Evolutionary conservation across 805 yeast species (phyloP).

Genomic region (Cyberlindnera veronae): DNA sequence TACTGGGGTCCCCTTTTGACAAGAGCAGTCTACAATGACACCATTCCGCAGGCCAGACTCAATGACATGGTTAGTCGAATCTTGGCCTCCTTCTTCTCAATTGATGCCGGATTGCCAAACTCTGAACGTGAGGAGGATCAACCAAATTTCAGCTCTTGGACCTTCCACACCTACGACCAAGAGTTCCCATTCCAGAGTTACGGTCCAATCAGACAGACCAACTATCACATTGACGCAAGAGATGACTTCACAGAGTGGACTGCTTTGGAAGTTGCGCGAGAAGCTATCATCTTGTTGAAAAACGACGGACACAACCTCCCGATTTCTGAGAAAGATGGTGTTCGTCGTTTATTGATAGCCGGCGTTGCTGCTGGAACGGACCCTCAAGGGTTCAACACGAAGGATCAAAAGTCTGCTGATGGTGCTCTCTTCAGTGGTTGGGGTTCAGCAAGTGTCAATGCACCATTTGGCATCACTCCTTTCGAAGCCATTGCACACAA

Average conservation of each 20-base stretch:
- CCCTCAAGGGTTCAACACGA: slow-evolving; percentile 49
- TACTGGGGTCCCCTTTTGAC: slow-evolving; percentile 58
- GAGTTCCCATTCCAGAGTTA: slow-evolving; percentile 49
- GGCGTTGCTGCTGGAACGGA: slow-evolving; percentile 53
- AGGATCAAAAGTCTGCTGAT: slow-evolving; percentile 47
- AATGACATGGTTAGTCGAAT: slow-evolving; percentile 63
- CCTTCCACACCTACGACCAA: slow-evolving; percentile 51
- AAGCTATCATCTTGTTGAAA: slow-evolving; percentile 53
- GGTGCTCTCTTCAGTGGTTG: slow-evolving; percentile 60
- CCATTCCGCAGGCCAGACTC: slow-evolving; percentile 49
- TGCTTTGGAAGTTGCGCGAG: slow-evolving; percentile 52
- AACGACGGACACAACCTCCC: slow-evolving; percentile 52
- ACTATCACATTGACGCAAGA: slow-evolving; percentile 53
- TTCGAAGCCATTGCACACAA: slow-evolving; percentile 48
- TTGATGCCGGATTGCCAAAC: slow-evolving; percentile 34
- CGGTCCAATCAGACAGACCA: slow-evolving; percentile 52
- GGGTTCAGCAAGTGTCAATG: slow-evolving; percentile 61
- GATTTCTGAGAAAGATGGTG: slow-evolving; percentile 40
- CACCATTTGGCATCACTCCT: slow-evolving; percentile 57
- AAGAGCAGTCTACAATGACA: slow-evolving; percentile 50
- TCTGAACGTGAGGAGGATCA: slow-evolving; percentile 38
- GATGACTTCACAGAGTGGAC: slow-evolving; percentile 44
- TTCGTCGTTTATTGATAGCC: slow-evolving; percentile 40
- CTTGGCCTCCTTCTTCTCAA: slow-evolving; percentile 51
- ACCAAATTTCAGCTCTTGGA: slow-evolving; percentile 60